Base-by-base conservation (phyloP, 2,329 filamentous ascomycete species). In the Paecilomyces sp. region DNA sequence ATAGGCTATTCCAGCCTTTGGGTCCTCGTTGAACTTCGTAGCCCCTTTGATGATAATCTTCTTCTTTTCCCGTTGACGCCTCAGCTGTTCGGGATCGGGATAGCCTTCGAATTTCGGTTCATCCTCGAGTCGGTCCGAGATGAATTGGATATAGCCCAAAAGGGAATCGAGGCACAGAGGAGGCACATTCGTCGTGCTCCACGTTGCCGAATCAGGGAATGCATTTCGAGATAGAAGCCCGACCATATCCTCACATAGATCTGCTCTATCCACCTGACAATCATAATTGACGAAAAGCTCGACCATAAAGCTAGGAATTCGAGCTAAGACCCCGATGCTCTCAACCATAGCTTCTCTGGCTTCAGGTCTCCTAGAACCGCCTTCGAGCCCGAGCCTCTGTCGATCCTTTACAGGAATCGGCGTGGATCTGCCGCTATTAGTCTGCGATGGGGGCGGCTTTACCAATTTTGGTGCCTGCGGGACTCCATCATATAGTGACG, bases 231-330 rank as follows among this genome's bases (percentile, higher is more conserved):
- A 93, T 15, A 99, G 80, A 34, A 99, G 82, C 0, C 94, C 93
- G 61, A 99, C 86, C 84, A 97, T 89, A 70, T 99, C 95, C 77
- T 96, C 90, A 69, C 94, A 99, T 4, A 99, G 79, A 76, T 99
- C 94, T 57, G 88, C 88, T 56, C 92, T 85, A 70, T 99, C 91
- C 57, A 91, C 87, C 70, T 97, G 92, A 70, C 93, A 99, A 74
- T 99, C 94, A 71, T 97, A 99, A 74, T 99, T 99, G 75, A 97
- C 87, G 71, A 97, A 99, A 7, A 99, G 82, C 74, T 99, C 95
- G 11, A 89, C 87, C 86, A 97, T 92, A 71, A 95, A 99, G 51
- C 88, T 92, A 0, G 94, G 92, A 80, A 99, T 96, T 51, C 95
- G 85, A 41, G 92, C 90, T 61, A 99, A 80, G 58, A 93, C 92